Conservation (phyloP, 2,329 filamentous ascomycete genomes). For the Aureobasidium pullulans region DNA sequence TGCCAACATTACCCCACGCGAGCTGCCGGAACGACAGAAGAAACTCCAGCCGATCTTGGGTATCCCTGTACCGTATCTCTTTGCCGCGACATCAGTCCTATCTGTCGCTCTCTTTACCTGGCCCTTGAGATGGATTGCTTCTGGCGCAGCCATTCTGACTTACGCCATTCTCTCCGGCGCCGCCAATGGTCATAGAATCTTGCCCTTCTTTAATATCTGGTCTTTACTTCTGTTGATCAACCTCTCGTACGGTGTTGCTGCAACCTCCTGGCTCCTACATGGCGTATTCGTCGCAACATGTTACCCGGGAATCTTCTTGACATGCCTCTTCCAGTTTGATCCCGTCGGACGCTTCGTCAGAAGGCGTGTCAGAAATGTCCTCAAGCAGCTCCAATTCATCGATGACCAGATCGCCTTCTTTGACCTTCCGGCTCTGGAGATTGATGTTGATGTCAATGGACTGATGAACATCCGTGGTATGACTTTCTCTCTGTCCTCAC, state of each 20-base stretch:
- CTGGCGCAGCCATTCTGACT: conserved; percentile 34
- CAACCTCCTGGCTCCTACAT: conserved; percentile 48
- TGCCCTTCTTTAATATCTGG: conserved; percentile 41
- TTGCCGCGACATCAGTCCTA: conserved; percentile 14
- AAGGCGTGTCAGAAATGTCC: conserved; percentile 27
- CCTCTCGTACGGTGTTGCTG: conserved; percentile 38
- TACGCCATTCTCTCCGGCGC: conserved; percentile 31
- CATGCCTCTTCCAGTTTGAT: conserved; percentile 42
- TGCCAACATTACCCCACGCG: not conserved
- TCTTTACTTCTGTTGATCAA: conserved; percentile 40
- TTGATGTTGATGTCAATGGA: conserved; percentile 47
- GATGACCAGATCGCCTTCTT: conserved; percentile 45
- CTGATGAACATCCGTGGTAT: conserved; percentile 47
- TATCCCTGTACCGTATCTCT: conserved; percentile 12
- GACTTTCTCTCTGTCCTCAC: conserved; percentile 43
- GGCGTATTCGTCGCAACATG: conserved; percentile 35
- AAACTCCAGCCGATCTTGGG: conserved; percentile 12
- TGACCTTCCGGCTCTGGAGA: conserved; percentile 45
- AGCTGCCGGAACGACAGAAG: conserved; percentile 5
- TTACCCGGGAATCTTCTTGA: conserved; percentile 36
- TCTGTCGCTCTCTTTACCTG: conserved; percentile 22
- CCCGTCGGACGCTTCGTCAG: conserved; percentile 30
- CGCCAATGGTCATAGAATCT: conserved; percentile 29
- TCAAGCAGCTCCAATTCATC: conserved; percentile 43
- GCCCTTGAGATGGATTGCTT: conserved; percentile 33